These are phyloP conservation scores for Usnea hakonensis DNA, from an alignment of 495 filamentous ascomycete genomes.

Conservation along the genomic window DNA sequence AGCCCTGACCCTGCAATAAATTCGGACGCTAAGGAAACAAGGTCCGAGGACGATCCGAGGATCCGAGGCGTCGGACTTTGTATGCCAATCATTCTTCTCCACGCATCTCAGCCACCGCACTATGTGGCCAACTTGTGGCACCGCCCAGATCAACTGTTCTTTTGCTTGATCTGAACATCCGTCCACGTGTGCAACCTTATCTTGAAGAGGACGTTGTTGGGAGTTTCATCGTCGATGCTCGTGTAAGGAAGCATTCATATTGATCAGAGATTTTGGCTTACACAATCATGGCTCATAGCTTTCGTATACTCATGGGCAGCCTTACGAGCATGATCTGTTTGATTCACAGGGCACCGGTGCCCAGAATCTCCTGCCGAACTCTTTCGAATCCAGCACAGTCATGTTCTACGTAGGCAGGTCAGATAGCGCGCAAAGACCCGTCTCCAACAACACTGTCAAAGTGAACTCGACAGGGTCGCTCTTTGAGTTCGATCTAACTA, in stretches of 20 bases:
- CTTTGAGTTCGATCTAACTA: slow-evolving; percentile 39
- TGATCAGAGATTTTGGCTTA: neutral
- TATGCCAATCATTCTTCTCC: too few relatives aligned
- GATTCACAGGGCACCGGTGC: slow-evolving; percentile 31
- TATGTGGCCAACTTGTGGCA: too few relatives aligned
- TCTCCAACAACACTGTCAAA: slow-evolving; percentile 27
- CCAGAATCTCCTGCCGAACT: slow-evolving; percentile 3
- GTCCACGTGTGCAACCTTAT: slow-evolving; percentile 56
- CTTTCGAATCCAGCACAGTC: neutral
- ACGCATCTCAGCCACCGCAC: too few relatives aligned
- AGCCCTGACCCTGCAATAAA: too few relatives aligned
- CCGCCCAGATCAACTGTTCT: slow-evolving; percentile 39
- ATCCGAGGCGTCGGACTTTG: too few relatives aligned
- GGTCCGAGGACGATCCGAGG: too few relatives aligned
- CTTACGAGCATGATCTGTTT: slow-evolving; percentile 32
- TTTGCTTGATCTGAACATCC: slow-evolving; percentile 49
- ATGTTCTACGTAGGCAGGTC: slow-evolving; percentile 13
- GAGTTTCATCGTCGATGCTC: slow-evolving; percentile 54
- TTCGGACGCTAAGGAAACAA: too few relatives aligned
- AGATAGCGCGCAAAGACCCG: slow-evolving; percentile 8
- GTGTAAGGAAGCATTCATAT: slow-evolving; percentile 1
- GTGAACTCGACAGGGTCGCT: slow-evolving; percentile 42
- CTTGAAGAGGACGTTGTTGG: slow-evolving; percentile 43
- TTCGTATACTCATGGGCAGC: slow-evolving; percentile 42
- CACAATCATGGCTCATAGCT: slow-evolving; percentile 20